These are phyloP conservation scores for Primulina tabacum DNA, from an alignment of 257 asterid genomes.

Conservation along the genomic window DNA sequence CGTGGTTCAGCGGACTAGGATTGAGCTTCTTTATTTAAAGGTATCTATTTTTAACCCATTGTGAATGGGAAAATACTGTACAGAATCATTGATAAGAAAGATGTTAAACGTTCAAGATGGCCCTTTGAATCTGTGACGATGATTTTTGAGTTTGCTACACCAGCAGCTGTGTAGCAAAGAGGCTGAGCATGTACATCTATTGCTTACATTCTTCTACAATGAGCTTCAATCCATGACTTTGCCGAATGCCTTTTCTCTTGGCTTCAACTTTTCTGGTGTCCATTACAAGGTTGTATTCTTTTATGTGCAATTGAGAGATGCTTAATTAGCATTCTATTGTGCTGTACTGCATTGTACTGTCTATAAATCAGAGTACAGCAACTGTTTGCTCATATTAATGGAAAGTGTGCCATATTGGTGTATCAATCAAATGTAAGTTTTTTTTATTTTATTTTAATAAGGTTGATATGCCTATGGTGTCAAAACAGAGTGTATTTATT, in stretches of 20 bases:
- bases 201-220: conserved; percentile 7
- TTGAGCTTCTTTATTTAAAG: conserved; percentile 23
- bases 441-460: neutral
- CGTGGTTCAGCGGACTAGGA: conserved; percentile 27
- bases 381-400: conserved; percentile 25
- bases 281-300: conserved; percentile 32
- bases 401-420: conserved; percentile 29
- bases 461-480: neutral
- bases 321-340: conserved; percentile 41
- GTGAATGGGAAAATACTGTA: conserved; percentile 42
- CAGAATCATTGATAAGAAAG: conserved; percentile 39
- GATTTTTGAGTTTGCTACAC: conserved; percentile 33
- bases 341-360: conserved; percentile 52
- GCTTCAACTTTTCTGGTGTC: conserved; percentile 26
- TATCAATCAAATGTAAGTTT: conserved; percentile 17
- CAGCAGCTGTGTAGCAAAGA: conserved; percentile 30
- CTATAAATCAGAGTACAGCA: conserved; percentile 35
- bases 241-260: conserved; percentile 29
- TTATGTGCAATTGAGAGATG: conserved; percentile 31
- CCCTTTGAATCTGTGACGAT: conserved; percentile 24
- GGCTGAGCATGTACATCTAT: conserved; percentile 32
- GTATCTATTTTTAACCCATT: conserved; percentile 25
- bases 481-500: neutral
- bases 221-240: conserved; percentile 13
- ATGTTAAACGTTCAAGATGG: conserved; percentile 25